Evolutionary conservation across 2,329 filamentous ascomycete genomes (phyloP).

Genomic region (Aspergillus japonicus): DNA sequence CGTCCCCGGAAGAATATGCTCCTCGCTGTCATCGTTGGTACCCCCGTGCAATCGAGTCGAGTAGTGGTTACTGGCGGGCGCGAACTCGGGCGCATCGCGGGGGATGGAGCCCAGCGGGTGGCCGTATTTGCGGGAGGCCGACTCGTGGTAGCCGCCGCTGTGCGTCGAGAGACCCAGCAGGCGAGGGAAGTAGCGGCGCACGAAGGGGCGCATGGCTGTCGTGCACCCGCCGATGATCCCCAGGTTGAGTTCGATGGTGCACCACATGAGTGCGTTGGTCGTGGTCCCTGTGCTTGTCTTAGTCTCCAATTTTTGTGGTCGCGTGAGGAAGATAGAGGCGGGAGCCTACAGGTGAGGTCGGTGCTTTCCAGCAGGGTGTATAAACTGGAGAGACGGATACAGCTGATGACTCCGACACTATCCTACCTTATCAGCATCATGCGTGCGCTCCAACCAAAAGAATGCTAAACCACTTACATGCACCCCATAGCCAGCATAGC

Average conservation of each 20-base stretch:
- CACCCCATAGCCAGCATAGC: slow-evolving; percentile 30
- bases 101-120: slow-evolving; percentile 25
- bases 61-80: slow-evolving; percentile 20
- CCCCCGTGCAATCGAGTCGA: slow-evolving; percentile 20
- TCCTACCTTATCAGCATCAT: background rate
- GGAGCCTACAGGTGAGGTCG: too few species aligned
- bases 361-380: slow-evolving; percentile 23
- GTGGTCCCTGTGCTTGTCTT: slow-evolving; percentile 25
- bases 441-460: too few species aligned
- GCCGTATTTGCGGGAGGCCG: slow-evolving; percentile 20
- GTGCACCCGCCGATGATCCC: slow-evolving; percentile 30
- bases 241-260: slow-evolving; percentile 30
- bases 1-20: slow-evolving; percentile 21
- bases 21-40: slow-evolving; percentile 24
- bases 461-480: slow-evolving; percentile 21
- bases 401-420: slow-evolving; percentile 32
- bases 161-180: slow-evolving; percentile 26
- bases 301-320: too few species aligned
- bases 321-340: too few species aligned
- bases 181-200: slow-evolving; percentile 28
- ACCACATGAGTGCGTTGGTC: slow-evolving; percentile 28
- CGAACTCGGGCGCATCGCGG: slow-evolving; percentile 20
- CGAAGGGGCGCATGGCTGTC: slow-evolving; percentile 30
- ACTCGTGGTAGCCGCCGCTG: slow-evolving; percentile 13
- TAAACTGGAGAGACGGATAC: slow-evolving; percentile 26